Evolutionary conservation across 176 grass and related monocot species (phyloP).

Genomic region (Avena eriantha): DNA sequence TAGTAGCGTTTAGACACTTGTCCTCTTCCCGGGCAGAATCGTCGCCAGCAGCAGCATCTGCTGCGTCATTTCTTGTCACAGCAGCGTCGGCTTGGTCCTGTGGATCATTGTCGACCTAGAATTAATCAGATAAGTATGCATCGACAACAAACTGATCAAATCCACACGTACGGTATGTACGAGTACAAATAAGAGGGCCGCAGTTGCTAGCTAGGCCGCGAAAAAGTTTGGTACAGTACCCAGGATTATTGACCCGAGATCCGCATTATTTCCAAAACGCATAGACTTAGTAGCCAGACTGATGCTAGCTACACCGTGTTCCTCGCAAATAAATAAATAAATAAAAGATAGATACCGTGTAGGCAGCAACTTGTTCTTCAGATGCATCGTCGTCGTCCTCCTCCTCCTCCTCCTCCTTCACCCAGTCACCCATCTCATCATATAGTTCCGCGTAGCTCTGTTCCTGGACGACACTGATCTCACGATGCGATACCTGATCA

Average conservation of each 20-base stretch:
- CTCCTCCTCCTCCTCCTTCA: no score
- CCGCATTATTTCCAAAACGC: no score
- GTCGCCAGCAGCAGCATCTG: neutral
- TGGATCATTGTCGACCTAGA: neutral
- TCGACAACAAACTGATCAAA: neutral
- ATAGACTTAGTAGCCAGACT: no score
- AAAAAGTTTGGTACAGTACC: no score
- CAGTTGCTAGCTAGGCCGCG: no score
- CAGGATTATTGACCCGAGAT: no score
- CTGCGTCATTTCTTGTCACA: neutral
- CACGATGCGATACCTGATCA: neutral
- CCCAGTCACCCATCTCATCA: neutral
- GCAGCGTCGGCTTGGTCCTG: neutral
- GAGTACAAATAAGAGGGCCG: no score
- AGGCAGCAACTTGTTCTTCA: neutral
- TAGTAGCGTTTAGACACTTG: neutral
- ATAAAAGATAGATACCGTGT: neutral
- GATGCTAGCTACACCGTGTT: no score
- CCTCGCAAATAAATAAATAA: no score
- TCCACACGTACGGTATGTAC: no score
- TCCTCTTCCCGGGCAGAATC: neutral
- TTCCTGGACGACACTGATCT: neutral
- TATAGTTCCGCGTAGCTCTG: neutral
- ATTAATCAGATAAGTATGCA: neutral
- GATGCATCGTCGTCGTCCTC: neutral